These are phyloP conservation scores for Talaromyces nanjingensis DNA, from an alignment of 495 filamentous ascomycete genomes.

Conservation along the genomic window DNA sequence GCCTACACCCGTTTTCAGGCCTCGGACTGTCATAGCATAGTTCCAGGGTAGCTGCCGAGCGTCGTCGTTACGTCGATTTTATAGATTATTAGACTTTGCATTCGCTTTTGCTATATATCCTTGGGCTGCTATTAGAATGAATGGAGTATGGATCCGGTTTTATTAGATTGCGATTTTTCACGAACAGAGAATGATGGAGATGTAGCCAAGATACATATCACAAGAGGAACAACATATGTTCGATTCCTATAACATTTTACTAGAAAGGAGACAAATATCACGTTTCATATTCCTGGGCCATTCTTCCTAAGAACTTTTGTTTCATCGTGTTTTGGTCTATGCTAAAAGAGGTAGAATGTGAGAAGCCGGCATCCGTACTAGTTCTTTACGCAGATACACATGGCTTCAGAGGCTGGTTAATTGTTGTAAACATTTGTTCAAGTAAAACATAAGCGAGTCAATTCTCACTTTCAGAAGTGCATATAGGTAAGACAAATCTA, in stretches of 20 bases:
- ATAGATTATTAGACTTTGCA: not conserved
- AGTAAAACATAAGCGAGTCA: not conserved
- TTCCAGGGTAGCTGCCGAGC: not conserved
- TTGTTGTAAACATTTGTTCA: not conserved
- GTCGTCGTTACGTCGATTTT: not conserved
- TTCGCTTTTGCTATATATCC: not conserved
- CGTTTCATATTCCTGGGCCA: no score
- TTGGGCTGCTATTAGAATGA: not conserved
- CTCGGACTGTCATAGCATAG: not conserved
- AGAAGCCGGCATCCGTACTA: not conserved
- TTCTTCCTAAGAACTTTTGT: no score
- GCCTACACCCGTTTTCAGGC: not conserved
- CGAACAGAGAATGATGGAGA: no score
- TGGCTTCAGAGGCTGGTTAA: not conserved
- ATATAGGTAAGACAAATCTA: not conserved
- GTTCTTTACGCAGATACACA: not conserved
- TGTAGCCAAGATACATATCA: no score
- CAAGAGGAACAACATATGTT: no score
- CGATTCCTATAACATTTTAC: no score
- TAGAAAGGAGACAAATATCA: no score
- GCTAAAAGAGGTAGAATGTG: no score
- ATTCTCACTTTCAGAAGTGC: not conserved
- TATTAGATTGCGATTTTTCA: not conserved
- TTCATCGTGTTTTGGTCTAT: no score
- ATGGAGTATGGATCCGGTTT: not conserved